Conservation (phyloP, 2,329 filamentous ascomycete species). For the Diaporthe helianthi region DNA sequence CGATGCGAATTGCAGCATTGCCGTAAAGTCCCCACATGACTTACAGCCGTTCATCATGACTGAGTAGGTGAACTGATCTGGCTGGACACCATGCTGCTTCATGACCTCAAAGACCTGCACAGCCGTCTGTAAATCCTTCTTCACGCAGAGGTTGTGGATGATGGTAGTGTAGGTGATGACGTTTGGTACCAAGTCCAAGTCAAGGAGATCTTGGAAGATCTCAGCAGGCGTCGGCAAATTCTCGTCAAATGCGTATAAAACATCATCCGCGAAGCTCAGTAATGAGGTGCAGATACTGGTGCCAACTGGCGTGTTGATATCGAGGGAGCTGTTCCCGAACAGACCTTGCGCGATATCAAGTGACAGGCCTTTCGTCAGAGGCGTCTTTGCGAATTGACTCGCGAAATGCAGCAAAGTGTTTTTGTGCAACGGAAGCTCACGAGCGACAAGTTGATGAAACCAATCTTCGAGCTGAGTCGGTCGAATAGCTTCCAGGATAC, state of each 20-base stretch:
- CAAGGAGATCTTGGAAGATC: slow-evolving; percentile 63
- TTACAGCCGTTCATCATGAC: slow-evolving; percentile 77
- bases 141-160: slow-evolving; percentile 73
- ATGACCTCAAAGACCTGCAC: slow-evolving; percentile 72
- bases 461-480: slow-evolving; percentile 43
- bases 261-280: slow-evolving; percentile 51
- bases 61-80: slow-evolving; percentile 72
- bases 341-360: slow-evolving; percentile 53
- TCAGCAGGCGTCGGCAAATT: slow-evolving; percentile 56
- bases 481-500: slow-evolving; percentile 28
- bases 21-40: slow-evolving; percentile 56
- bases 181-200: slow-evolving; percentile 69
- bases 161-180: slow-evolving; percentile 69
- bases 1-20: slow-evolving; percentile 62
- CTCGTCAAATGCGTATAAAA: slow-evolving; percentile 36
- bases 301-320: slow-evolving; percentile 55
- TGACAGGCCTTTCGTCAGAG: slow-evolving; percentile 49
- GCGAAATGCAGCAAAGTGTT: slow-evolving; percentile 59
- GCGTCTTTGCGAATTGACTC: slow-evolving; percentile 49
- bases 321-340: slow-evolving; percentile 43
- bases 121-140: slow-evolving; percentile 67
- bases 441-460: slow-evolving; percentile 44
- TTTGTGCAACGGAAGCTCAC: slow-evolving; percentile 44
- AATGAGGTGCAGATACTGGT: slow-evolving; percentile 66
- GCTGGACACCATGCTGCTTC: slow-evolving; percentile 61